Evolutionary conservation across 371 early-diverging fungal genomes (phyloP).

Genomic region (Syncephalastrum monosporum): DNA sequence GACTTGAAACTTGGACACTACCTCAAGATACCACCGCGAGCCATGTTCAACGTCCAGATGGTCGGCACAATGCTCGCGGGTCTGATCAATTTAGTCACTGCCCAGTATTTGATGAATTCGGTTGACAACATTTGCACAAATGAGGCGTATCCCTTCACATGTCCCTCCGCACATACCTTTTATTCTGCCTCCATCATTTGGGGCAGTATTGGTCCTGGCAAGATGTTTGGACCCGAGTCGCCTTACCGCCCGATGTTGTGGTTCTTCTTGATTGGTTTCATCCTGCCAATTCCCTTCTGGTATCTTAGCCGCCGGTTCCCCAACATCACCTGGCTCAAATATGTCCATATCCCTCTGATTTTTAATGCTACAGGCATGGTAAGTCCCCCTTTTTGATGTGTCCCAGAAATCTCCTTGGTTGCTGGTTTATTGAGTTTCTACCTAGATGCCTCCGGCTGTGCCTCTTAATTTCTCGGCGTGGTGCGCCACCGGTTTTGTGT

Average conservation of each 20-base stretch:
- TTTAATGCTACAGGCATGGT: constrained; percentile 60
- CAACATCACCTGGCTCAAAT: constrained; percentile 45
- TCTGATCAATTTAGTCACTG: constrained; percentile 60
- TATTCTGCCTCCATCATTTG: constrained; percentile 72
- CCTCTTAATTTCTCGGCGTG: constrained; percentile 62
- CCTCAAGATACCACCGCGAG: constrained; percentile 67
- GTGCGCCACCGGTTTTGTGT: constrained; percentile 63
- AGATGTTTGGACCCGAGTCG: constrained; percentile 64
- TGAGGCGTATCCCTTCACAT: constrained; percentile 54
- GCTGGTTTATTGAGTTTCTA: too few relatives aligned
- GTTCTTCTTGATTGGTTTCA: constrained; percentile 64
- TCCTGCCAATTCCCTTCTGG: constrained; percentile 63
- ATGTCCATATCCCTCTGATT: constrained; percentile 64
- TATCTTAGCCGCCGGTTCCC: constrained; percentile 47
- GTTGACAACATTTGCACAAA: constrained; percentile 57
- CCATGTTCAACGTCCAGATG: constrained; percentile 67
- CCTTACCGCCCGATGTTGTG: constrained; percentile 56
- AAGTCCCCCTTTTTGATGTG: too few relatives aligned
- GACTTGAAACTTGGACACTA: constrained; percentile 71
- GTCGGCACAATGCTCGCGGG: constrained; percentile 59
- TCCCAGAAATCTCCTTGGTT: too few relatives aligned
- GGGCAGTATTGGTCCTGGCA: constrained; percentile 71
- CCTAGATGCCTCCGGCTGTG: constrained; percentile 61
- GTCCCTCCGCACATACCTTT: constrained; percentile 28
- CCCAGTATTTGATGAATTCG: constrained; percentile 63